Conservation (phyloP, 345 rosid genomes). For the Psidium guajava region DNA sequence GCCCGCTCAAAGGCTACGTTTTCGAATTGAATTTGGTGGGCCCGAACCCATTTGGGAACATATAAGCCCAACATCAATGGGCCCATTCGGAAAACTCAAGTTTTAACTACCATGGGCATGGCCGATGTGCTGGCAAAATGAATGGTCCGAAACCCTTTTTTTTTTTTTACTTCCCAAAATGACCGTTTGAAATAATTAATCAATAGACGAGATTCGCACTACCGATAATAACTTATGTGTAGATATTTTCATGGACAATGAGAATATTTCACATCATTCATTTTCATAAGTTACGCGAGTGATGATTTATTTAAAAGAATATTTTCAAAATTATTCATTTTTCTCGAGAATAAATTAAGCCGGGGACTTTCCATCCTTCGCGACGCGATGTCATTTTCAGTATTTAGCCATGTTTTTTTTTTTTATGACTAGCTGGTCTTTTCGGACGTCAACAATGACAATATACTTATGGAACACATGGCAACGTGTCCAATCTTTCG, state of each 20-base stretch:
- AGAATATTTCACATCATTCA: not conserved
- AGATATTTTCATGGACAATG: fast-evolving
- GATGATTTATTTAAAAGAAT: fast-evolving
- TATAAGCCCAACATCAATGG: not conserved
- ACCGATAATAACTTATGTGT: fast-evolving
- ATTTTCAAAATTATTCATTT: not conserved
- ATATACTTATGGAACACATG: fast-evolving
- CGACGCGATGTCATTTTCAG: not conserved
- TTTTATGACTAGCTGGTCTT: not conserved
- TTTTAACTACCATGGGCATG: not conserved
- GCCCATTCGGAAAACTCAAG: not conserved
- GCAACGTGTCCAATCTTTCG: not conserved
- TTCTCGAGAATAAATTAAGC: fast-evolving
- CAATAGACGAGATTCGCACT: not conserved
- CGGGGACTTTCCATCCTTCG: fast-evolving
- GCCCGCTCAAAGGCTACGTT: not conserved
- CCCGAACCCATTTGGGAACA: not conserved
- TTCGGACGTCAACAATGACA: not conserved
- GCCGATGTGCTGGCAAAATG: not conserved
- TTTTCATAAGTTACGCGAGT: fast-evolving
- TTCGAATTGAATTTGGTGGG: not conserved
- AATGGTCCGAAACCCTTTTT: too few relatives aligned
- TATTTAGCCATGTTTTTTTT: not conserved
- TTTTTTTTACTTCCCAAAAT: not conserved
- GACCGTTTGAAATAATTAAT: not conserved